These are phyloP conservation scores for Podaxis mareebaensis DNA, from an alignment of 768 basidiomycete species.

Conservation along the genomic window DNA sequence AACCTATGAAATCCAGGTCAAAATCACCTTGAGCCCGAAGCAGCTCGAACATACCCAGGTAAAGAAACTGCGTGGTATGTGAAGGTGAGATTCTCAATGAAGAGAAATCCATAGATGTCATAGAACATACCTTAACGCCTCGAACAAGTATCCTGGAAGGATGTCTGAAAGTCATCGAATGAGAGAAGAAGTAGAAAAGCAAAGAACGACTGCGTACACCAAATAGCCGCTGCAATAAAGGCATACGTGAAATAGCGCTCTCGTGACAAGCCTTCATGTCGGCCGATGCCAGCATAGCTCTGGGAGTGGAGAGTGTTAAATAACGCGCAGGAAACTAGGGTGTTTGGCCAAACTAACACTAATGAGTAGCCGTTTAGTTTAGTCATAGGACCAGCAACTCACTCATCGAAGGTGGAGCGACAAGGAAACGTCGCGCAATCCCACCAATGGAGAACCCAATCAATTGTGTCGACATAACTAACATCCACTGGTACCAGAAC, in stretches of 20 bases:
- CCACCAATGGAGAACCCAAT: constrained; percentile 63
- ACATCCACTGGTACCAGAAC: constrained; percentile 60
- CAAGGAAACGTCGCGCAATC: constrained; percentile 62
- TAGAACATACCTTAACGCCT: constrained; percentile 47
- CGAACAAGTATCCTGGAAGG: constrained; percentile 64
- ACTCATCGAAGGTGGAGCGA: constrained; percentile 68
- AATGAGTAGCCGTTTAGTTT: constrained; percentile 7
- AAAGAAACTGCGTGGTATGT: constrained; percentile 35
- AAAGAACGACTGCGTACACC: constrained; percentile 37
- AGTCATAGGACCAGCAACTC: constrained; percentile 16
- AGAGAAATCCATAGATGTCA: not conserved
- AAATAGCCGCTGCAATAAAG: constrained; percentile 45
- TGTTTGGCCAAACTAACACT: constrained; percentile 68
- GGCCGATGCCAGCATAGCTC: constrained; percentile 54
- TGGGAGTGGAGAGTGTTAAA: constrained; percentile 76
- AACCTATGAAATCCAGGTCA: constrained; percentile 39
- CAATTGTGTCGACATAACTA: constrained; percentile 72
- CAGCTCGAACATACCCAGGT: constrained; percentile 40
- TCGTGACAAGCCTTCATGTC: constrained; percentile 52
- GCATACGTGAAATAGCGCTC: constrained; percentile 61
- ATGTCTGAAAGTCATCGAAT: constrained; percentile 38
- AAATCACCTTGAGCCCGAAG: not conserved
- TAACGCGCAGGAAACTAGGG: constrained; percentile 67
- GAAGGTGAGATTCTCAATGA: not conserved
- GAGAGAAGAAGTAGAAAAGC: not conserved